Conservation (phyloP, 1,284 basidiomycete genomes). For the Pterula multifida region DNA sequence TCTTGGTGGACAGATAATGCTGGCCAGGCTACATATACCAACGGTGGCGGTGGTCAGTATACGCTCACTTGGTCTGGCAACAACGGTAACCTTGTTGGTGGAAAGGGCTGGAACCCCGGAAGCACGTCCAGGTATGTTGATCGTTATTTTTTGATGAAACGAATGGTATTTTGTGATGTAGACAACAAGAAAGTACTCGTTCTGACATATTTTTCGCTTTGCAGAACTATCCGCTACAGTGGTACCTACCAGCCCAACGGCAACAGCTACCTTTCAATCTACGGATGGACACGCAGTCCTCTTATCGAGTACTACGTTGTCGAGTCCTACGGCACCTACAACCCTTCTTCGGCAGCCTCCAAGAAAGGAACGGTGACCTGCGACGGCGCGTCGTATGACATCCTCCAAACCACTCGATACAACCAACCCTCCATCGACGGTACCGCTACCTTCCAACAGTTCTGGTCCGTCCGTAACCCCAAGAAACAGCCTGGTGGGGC, state of each 20-base stretch:
- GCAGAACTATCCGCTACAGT: conserved; percentile 9
- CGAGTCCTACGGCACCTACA: conserved; percentile 1
- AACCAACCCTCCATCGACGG: conserved; percentile 12
- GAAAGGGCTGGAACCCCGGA: conserved; percentile 21
- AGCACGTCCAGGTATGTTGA: no score
- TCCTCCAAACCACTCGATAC: conserved; percentile 12
- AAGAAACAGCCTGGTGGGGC: no score
- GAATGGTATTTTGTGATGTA: neutral
- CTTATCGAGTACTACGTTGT: conserved; percentile 9
- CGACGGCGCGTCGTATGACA: conserved; percentile 14
- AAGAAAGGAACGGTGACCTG: conserved; percentile 14
- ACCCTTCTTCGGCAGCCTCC: neutral
- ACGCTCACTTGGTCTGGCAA: conserved; percentile 13
- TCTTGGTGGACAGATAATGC: conserved; percentile 18
- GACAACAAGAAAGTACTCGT: no score
- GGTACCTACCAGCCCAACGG: conserved; percentile 21
- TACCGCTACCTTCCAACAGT: conserved; percentile 24
- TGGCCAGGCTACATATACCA: conserved; percentile 17
- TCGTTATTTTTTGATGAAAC: no score
- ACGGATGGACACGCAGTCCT: conserved; percentile 24
- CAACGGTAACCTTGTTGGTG: conserved; percentile 18
- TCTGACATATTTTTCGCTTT: conserved; percentile 1
- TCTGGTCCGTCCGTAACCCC: conserved; percentile 20
- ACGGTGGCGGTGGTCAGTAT: conserved; percentile 16
- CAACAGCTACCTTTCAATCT: conserved; percentile 26